Evolutionary conservation across 2,329 filamentous ascomycete species (phyloP), one percentile per base, ranked within the genome.

Genomic region (Graphilbum sp.): DNA sequence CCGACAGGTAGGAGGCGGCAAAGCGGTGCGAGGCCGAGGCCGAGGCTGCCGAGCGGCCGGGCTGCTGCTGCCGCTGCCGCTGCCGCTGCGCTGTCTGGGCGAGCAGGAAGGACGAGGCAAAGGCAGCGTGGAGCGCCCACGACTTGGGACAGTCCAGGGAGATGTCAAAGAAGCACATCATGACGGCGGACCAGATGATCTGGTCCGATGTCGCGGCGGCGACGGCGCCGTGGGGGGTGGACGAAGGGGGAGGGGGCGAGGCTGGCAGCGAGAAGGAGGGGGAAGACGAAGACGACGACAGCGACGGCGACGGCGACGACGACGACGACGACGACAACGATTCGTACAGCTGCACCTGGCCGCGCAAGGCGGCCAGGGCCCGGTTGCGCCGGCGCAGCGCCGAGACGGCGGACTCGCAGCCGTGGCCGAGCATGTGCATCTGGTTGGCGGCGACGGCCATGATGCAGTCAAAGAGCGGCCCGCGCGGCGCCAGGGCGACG

Each of bases 391-490:
- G 36, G 23, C 17, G 16, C 16, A 35, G 35, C 6, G 35, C 35
- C 15, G 39, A 41, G 16, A 32, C 32, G 8, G 36, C 29, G 2
- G 35, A 35, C 16, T 41, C 35, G 16, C n/a, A n/a, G n/a, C 35
- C 32, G 18, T 41, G 39, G 4, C 39, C 39, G 13, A 41, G 4
- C 16, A 31, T 32, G 3, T 37, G 27, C 27, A 37, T 37, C 35
- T 54, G 50, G 12, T 47, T 52, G 6, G 52, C 49, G 6, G 52
- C 47, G 1, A 47, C 49, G 9, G 50, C 48, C 37, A 54, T 43
- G 31, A 53, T 44, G 33, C 48, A 51, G 32, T 51, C 48, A 36
- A 53, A 49, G 3, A 54, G 41, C 8, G 29, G 19, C 1, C 20
- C 20, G 2, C 15, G 19, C 2, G 27, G 19, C 2, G 27, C 3